Evolutionary conservation across 2,329 filamentous ascomycete genomes (phyloP).

Genomic region (Penicillium vulpinum): DNA sequence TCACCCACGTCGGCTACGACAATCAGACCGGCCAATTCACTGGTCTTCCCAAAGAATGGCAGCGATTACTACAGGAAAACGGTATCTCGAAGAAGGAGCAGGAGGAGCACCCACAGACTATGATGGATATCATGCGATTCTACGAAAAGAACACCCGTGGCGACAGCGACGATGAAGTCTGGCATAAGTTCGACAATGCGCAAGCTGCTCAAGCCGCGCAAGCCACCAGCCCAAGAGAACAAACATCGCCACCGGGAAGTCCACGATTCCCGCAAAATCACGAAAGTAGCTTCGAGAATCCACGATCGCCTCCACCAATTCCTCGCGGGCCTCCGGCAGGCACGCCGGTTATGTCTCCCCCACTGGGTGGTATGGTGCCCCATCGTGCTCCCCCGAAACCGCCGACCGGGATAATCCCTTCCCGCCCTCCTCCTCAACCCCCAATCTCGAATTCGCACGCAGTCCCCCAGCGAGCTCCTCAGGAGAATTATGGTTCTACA

Average conservation of each 20-base stretch:
- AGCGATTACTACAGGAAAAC: constrained; percentile 89
- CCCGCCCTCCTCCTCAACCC: constrained; percentile 46
- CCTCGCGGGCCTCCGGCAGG: constrained; percentile 53
- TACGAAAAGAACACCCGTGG: constrained; percentile 91
- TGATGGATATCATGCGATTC: constrained; percentile 93
- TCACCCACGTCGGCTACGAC: constrained; percentile 97
- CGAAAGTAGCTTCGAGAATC: constrained; percentile 96
- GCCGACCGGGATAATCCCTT: constrained; percentile 55
- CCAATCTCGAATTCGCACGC: constrained; percentile 43
- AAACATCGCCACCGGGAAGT: constrained; percentile 71
- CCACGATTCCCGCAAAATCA: constrained; percentile 86
- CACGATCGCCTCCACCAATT: constrained; percentile 86
- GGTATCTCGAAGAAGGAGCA: constrained; percentile 96
- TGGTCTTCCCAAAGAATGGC: constrained; percentile 96
- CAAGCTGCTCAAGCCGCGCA: constrained; percentile 55
- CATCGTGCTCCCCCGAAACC: constrained; percentile 83
- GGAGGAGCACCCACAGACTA: constrained; percentile 91
- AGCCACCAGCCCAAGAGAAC: constrained; percentile 38
- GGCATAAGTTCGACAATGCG: constrained; percentile 95
- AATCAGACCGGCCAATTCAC: constrained; percentile 96
- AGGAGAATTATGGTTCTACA: constrained; percentile 51
- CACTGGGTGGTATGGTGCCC: constrained; percentile 65
- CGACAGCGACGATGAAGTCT: constrained; percentile 78
- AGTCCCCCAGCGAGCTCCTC: constrained; percentile 54
- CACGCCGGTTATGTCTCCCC: constrained; percentile 51